Conservation (phyloP, 2,329 filamentous ascomycete species). For the Pestalotiopsis fici region DNA sequence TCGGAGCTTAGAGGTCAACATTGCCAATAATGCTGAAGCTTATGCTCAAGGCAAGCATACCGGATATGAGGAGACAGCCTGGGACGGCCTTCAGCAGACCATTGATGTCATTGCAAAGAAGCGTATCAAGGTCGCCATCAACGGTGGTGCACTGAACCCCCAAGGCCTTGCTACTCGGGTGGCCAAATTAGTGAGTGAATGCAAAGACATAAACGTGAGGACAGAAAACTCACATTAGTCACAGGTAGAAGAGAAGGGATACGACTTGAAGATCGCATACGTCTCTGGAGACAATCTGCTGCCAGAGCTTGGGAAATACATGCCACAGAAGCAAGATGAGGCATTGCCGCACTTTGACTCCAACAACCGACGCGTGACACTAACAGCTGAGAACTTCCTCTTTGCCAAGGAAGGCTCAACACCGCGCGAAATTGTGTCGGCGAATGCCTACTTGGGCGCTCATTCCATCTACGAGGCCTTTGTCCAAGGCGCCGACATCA, state of each 20-base stretch:
- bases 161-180: constrained; percentile 38
- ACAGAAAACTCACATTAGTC: background rate
- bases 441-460: constrained; percentile 1
- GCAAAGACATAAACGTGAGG: no score
- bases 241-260: background rate
- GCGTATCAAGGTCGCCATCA: constrained; percentile 49
- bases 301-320: background rate
- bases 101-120: constrained; percentile 26
- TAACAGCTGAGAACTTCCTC: background rate
- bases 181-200: background rate
- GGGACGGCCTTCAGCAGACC: constrained; percentile 20
- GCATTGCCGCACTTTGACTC: constrained; percentile 1
- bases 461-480: constrained; percentile 7
- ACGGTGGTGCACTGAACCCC: constrained; percentile 55
- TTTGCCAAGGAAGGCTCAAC: background rate
- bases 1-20: constrained; percentile 15
- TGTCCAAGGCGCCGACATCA: constrained; percentile 17
- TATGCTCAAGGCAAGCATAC: constrained; percentile 19
- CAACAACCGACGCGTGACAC: background rate
- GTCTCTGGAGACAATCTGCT: constrained; percentile 44
- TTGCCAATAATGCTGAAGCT: constrained; percentile 16
- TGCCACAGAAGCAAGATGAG: background rate
- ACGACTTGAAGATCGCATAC: constrained; percentile 40
- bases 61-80: constrained; percentile 24
- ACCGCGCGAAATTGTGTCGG: constrained; percentile 1